A percentile compares a stretch with the other conserved stretches of the same genome.
phyloP scores from a whole-genome alignment of 2,329 filamentous ascomycete species.

The Botryosphaeria dothidea region DNA sequence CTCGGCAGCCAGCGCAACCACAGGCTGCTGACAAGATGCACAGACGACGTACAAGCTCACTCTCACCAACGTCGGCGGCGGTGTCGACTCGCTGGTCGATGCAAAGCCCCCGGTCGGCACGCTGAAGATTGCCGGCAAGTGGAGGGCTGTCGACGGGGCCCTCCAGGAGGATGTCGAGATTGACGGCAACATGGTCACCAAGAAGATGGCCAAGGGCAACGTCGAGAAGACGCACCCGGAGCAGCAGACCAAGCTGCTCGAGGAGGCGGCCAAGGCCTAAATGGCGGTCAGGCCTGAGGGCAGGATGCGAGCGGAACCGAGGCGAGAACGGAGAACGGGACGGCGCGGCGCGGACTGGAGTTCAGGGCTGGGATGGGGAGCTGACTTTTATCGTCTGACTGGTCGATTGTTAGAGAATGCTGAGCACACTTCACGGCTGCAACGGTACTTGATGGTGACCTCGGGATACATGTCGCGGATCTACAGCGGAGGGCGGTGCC shows the following conservation, averaged over 20 bases:
- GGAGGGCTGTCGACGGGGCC: constrained; percentile 35
- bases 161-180: constrained; percentile 42
- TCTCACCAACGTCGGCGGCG: constrained; percentile 37
- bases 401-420: not conserved
- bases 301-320: not conserved
- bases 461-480: not conserved
- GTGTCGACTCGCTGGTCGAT: constrained; percentile 41
- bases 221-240: constrained; percentile 43
- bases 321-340: too few relatives aligned
- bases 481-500: not conserved
- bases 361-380: not conserved
- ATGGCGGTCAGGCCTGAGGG: not conserved
- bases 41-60: constrained; percentile 42
- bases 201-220: constrained; percentile 43
- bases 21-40: not conserved
- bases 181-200: constrained; percentile 45
- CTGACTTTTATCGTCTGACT: not conserved
- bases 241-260: constrained; percentile 38
- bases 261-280: constrained; percentile 28
- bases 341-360: not conserved
- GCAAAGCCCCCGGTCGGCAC: constrained; percentile 41
- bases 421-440: not conserved
- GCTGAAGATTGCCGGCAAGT: constrained; percentile 40
- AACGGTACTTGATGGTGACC: not conserved
- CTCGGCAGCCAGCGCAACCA: constrained; percentile 20